These are phyloP conservation scores for Misopates orontium DNA, from an alignment of 257 asterid species.

Conservation along the genomic window DNA sequence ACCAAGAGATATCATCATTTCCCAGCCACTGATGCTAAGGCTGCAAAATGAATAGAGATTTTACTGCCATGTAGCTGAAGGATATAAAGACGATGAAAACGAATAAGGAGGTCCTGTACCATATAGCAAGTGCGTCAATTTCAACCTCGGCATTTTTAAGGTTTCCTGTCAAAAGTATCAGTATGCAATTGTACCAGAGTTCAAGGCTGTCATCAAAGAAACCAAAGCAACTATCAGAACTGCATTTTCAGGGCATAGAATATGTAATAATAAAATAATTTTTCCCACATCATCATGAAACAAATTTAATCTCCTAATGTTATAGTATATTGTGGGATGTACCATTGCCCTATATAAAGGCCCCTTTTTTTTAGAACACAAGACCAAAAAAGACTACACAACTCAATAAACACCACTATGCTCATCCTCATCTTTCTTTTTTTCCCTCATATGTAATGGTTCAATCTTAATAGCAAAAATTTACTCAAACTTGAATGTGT, in stretches of 20 bases:
- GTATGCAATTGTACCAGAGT: slow-evolving; percentile 69
- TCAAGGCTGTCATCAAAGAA: slow-evolving; percentile 50
- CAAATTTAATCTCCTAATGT: too few species aligned
- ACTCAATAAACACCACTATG: too few species aligned
- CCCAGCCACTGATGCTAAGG: slow-evolving; percentile 75
- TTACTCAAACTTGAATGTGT: too few species aligned
- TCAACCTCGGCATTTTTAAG: slow-evolving; percentile 62
- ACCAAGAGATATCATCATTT: slow-evolving; percentile 73
- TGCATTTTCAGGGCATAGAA: not conserved
- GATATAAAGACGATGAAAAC: not conserved
- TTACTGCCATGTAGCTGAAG: not conserved
- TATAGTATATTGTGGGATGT: too few species aligned
- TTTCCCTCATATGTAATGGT: too few species aligned
- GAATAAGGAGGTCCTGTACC: slow-evolving; percentile 43
- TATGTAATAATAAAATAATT: not conserved
- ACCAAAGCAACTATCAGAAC: not conserved
- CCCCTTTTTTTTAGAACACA: too few species aligned
- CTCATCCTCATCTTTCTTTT: too few species aligned
- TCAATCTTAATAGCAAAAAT: too few species aligned
- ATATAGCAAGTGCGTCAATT: slow-evolving; percentile 69
- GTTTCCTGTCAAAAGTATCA: slow-evolving; percentile 68
- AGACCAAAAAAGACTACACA: too few species aligned
- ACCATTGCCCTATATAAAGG: too few species aligned
- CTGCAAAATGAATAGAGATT: slow-evolving; percentile 34
- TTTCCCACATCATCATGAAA: too few species aligned